Evolutionary conservation across 352 stramenopile genomes (phyloP).

Genomic region (Globisporangium spiculum): DNA sequence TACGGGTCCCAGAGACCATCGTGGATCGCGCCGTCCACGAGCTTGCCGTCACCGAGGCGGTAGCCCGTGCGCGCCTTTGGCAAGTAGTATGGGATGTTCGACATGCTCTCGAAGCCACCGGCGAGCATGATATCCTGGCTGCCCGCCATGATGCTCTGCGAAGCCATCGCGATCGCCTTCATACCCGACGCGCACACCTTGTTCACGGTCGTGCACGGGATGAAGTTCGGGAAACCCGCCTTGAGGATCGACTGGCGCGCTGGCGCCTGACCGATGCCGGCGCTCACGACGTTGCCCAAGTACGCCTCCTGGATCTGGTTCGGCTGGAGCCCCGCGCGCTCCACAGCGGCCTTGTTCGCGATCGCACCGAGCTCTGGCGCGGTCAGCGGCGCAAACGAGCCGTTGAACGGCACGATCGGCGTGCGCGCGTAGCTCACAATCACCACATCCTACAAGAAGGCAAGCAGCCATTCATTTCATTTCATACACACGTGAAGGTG

Average conservation of each 20-base stretch:
- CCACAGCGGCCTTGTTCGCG: conserved; percentile 86
- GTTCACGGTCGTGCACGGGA: conserved; percentile 98
- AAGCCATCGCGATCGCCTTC: conserved; percentile 85
- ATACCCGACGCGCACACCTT: conserved; percentile 98
- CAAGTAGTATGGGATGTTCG: conserved; percentile 97
- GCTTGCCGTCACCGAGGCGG: conserved; percentile 88
- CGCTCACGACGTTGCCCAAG: conserved; percentile 97
- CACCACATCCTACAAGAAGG: conserved; percentile 73
- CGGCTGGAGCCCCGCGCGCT: conserved; percentile 66
- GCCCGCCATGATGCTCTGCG: conserved; percentile 88
- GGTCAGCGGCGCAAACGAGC: conserved; percentile 84
- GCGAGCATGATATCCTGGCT: conserved; percentile 89
- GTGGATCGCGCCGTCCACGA: conserved; percentile 91
- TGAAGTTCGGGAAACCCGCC: conserved; percentile 88
- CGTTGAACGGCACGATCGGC: conserved; percentile 95
- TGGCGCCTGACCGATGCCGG: conserved; percentile 95
- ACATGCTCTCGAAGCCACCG: conserved; percentile 98
- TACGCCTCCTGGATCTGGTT: conserved; percentile 94
- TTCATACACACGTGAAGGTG: too few relatives aligned
- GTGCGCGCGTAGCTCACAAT: conserved; percentile 95
- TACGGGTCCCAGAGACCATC: conserved; percentile 98
- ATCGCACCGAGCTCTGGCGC: conserved; percentile 91
- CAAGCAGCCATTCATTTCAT: not conserved
- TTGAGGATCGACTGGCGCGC: conserved; percentile 92
- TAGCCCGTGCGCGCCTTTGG: conserved; percentile 89